Evolutionary conservation across 1,284 basidiomycete species (phyloP), one percentile per base, ranked within the genome.

Genomic region (Tetrapyrgos nigripes): DNA sequence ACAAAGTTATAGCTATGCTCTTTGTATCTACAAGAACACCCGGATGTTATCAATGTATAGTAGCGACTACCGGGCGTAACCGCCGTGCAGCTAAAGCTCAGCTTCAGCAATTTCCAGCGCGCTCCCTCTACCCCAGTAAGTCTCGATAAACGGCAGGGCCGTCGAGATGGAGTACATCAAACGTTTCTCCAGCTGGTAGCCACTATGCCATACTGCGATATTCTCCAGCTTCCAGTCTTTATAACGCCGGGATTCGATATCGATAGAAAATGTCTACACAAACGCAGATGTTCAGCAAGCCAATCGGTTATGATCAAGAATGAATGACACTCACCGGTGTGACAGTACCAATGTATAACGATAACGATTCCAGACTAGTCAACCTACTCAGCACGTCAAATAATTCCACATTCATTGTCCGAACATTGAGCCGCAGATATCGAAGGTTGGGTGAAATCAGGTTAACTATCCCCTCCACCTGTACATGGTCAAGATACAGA

Each of bases 171-270:
- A 52, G 17, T 44, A 48, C 77, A 78, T 78, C 3, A 63, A 66
- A 10, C 67, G 61, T 2, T 53, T 43, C 31, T 75, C 71, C 26
- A 75, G 54, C 57, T 70, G 67, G 1, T 62, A 61, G 14, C 76
- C 77, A 33, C n/a, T n/a, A n/a, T 75, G 73, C 75, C 75, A 78
- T 8, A 80, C 62, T 0, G 69, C 72, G 43, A 80, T 66, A 57
- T 79, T 73, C 17, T 67, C 62, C 10, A 79, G 64, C 33, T 68
- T 70, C 78, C 77, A 79, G n/a, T 69, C 57, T 1, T 27, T 45
- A 58, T 73, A 78, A 8, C 40, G 55, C 31, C 69, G 68, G 1
- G 50, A 53, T 43, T 66, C 60, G 53, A 79, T 62, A 17, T 64
- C 65, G 40, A 59, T 45, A 3, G 57, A 50, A 49, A 76, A 70